phyloP scores from a whole-genome alignment of 805 yeast genomes.

The Myxozyma neotropica region DNA sequence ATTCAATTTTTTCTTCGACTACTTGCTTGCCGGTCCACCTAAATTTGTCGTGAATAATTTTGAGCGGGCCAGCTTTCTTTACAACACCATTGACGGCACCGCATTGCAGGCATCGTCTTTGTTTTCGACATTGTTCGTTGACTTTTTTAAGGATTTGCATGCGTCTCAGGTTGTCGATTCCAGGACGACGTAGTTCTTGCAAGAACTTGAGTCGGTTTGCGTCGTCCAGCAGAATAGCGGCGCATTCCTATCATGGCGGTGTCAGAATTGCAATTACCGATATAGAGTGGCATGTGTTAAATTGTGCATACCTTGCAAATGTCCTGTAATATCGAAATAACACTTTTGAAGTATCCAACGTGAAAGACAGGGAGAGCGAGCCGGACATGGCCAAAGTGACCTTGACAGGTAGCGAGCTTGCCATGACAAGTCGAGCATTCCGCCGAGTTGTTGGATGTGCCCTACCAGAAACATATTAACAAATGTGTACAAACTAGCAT shows the following conservation, averaged over 20 bases:
- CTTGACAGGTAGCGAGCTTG: constrained; percentile 90
- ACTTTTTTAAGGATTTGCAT: constrained; percentile 85
- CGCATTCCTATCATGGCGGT: constrained; percentile 55
- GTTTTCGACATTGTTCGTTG: constrained; percentile 92
- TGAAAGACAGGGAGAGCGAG: constrained; percentile 96
- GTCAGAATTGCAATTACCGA: background rate
- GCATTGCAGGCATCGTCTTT: constrained; percentile 85
- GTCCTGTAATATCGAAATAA: constrained; percentile 82
- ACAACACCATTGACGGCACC: constrained; percentile 94
- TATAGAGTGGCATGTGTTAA: too few relatives aligned
- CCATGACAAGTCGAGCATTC: constrained; percentile 94
- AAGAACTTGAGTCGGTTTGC: constrained; percentile 67
- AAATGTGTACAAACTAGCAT: too few relatives aligned
- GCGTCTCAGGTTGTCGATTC: constrained; percentile 84
- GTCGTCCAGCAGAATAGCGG: constrained; percentile 74
- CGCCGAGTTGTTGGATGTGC: constrained; percentile 81
- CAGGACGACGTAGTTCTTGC: constrained; percentile 82
- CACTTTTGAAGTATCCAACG: constrained; percentile 93
- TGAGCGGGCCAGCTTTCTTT: constrained; percentile 93
- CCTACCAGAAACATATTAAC: constrained; percentile 42
- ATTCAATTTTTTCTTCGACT: constrained; percentile 77
- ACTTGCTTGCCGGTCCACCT: constrained; percentile 92
- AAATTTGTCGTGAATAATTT: constrained; percentile 93
- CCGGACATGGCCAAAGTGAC: constrained; percentile 95
- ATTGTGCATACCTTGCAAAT: constrained; percentile 63